Evolutionary conservation across 495 filamentous ascomycete species (phyloP), one percentile per base, ranked within the genome.

Genomic region (Cudoniella acicularis): DNA sequence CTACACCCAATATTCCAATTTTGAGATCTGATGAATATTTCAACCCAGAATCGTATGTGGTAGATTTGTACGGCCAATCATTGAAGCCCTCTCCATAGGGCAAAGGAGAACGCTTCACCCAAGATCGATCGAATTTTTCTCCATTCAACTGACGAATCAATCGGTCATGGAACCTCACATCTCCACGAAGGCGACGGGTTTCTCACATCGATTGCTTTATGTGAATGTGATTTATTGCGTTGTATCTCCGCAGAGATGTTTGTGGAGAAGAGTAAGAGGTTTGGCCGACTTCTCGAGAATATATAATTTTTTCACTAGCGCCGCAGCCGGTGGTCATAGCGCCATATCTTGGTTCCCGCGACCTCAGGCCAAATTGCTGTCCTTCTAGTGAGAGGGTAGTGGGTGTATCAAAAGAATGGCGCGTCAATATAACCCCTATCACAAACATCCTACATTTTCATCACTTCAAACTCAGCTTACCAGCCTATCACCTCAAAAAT

Each of bases 191-290:
- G 51, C 51, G 56, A 67, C 63, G 67, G 54, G 65, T 59, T 71
- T 77, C 77, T 83, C 79, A 74, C 73, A 77, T 74, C 73, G 82
- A 83, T 76, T 60, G 81, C 81, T 82, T 85, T 82, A 75, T 68
- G 75, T 79, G 83, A 82, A 84, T 73, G 84, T 86, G 63, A 69
- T 70, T 61, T 83, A n/a, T 83, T 83, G 83, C 82, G 83, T 86
- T 87, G n/a, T n/a, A n/a, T n/a, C n/a, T n/a, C n/a, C n/a, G n/a
- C n/a, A n/a, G n/a, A n/a, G n/a, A n/a, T 42, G 17, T 52, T 42
- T 54, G 40, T 30, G 42, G 23, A 49, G 51, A 54, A 54, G 22
- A 40, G 51, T 53, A 52, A 22, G 26, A 16, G 4, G 23, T 2
- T 30, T 42, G 41, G 20, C 21, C 21, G 22, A 40, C 52, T 47